phyloP scores from a whole-genome alignment of 768 basidiomycete genomes.

The Xerocomellus intermedius region DNA sequence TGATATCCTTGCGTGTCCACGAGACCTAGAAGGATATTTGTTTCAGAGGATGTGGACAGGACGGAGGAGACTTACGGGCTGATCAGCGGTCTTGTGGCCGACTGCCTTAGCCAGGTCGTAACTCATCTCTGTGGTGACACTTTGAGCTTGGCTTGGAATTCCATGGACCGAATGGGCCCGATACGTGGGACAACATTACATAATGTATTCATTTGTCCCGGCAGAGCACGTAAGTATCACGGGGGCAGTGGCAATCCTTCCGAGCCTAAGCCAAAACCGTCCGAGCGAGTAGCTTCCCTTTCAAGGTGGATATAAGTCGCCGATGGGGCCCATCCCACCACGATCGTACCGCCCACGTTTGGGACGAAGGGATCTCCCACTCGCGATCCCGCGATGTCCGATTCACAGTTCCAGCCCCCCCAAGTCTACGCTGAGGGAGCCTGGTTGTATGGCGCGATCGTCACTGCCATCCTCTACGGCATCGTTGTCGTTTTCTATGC shows the following conservation, averaged over 20 bases:
- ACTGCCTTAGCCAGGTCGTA: constrained; percentile 66
- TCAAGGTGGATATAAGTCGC: constrained; percentile 2
- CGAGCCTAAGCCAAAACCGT: no score
- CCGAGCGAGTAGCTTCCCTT: no score
- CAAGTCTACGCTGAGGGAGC: constrained; percentile 26
- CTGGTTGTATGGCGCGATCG: constrained; percentile 32
- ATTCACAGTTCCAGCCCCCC: constrained; percentile 9
- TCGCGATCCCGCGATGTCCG: constrained; percentile 17
- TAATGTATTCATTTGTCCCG: no score
- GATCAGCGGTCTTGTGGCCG: constrained; percentile 51
- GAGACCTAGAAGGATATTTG: constrained; percentile 48
- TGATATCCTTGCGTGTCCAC: constrained; percentile 83
- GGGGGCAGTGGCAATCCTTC: no score
- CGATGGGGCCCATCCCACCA: no score
- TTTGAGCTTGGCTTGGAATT: no score
- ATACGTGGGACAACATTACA: no score
- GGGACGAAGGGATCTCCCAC: not conserved
- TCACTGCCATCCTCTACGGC: constrained; percentile 29
- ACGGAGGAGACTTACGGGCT: constrained; percentile 44
- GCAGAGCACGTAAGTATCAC: no score
- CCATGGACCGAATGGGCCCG: no score
- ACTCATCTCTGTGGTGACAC: constrained; percentile 36
- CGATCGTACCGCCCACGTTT: not conserved
- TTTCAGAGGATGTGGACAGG: not conserved
- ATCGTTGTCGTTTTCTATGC: constrained; percentile 24